A percentile compares a stretch with the other conserved stretches of the same genome.
phyloP scores from a whole-genome alignment of 306 rosid species.

The Quercus alba region DNA sequence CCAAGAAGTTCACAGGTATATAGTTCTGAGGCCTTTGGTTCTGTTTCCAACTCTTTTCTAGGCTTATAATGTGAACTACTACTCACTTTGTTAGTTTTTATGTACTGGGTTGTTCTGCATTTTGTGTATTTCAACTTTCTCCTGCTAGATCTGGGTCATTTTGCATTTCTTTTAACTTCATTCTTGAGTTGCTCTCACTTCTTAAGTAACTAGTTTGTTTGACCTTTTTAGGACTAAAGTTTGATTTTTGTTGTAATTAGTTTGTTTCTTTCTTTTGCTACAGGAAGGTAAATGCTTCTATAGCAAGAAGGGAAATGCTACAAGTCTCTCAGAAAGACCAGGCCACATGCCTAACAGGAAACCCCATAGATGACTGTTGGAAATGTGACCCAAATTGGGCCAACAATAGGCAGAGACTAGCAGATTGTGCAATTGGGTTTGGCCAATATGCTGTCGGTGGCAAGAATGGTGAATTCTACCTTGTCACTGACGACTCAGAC shows the following conservation, averaged over 20 bases:
- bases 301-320: conserved; percentile 68
- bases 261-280: background rate
- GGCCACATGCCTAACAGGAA: conserved; percentile 69
- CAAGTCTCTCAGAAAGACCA: conserved; percentile 29
- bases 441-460: conserved; percentile 96
- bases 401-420: conserved; percentile 73
- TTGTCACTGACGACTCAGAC: conserved; percentile 80
- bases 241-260: background rate
- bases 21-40: background rate
- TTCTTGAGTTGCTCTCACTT: background rate
- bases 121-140: conserved; percentile 6
- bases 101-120: background rate
- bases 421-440: conserved; percentile 93
- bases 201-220: background rate
- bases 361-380: conserved; percentile 98
- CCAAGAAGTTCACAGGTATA: conserved; percentile 72
- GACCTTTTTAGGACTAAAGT: too few species aligned
- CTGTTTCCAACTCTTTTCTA: conserved; percentile 15
- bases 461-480: conserved; percentile 71
- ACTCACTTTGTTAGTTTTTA: background rate
- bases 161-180: background rate
- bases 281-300: conserved; percentile 86
- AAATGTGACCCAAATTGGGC: conserved; percentile 98
- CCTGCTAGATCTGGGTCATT: conserved; percentile 14
- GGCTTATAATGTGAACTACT: background rate